These are phyloP conservation scores for Dactylella cylindrospora DNA, from an alignment of 2,329 filamentous ascomycete genomes.

Conservation along the genomic window DNA sequence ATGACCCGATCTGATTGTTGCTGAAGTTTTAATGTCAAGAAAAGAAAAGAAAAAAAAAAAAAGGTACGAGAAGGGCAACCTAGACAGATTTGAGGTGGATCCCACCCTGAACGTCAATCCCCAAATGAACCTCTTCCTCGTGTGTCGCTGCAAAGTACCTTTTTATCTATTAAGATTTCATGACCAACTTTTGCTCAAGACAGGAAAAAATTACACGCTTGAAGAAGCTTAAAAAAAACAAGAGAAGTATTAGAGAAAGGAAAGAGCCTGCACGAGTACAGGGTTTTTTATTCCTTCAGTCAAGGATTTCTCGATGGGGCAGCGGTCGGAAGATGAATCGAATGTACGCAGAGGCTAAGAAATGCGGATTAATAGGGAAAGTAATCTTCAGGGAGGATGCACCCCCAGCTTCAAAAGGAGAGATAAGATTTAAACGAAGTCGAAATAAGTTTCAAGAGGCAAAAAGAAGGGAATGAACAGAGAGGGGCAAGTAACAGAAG, in stretches of 20 bases:
- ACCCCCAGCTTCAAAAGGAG: constrained; percentile 29
- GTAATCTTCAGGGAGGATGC: constrained; percentile 33
- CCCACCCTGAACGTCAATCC: constrained; percentile 42
- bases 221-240: constrained; percentile 30
- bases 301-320: constrained; percentile 31
- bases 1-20: constrained; percentile 41
- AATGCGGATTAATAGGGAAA: neutral
- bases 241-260: neutral
- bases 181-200: constrained; percentile 36
- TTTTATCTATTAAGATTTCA: constrained; percentile 16
- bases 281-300: constrained; percentile 17
- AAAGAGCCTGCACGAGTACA: constrained; percentile 13
- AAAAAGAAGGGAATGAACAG: constrained; percentile 12
- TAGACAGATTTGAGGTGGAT: constrained; percentile 36
- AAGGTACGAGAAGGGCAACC: constrained; percentile 41
- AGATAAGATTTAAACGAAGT: constrained; percentile 19
- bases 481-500: neutral
- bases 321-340: constrained; percentile 26
- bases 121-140: constrained; percentile 11
- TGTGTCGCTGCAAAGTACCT: neutral
- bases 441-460: constrained; percentile 15
- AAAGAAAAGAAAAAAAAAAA: too few species aligned
- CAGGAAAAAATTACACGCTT: constrained; percentile 37
- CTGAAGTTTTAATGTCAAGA: too few species aligned
- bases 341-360: constrained; percentile 26